Evolutionary conservation across 352 stramenopile species (phyloP), one percentile per base, ranked within the genome.

Genomic region (Aphanomyces stellatus): DNA sequence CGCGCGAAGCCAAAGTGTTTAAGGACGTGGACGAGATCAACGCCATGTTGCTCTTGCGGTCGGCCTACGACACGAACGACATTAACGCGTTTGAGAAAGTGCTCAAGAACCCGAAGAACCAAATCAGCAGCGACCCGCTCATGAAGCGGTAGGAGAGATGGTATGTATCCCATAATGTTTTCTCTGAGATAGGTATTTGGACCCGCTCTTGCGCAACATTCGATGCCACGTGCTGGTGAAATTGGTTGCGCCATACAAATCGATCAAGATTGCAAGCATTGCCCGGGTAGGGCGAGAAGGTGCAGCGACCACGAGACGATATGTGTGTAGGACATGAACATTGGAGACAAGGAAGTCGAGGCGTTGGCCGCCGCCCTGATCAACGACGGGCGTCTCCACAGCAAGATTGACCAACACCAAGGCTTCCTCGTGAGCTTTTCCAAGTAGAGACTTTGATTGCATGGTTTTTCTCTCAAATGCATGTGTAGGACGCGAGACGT

Each of bases 51-150:
- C 63, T 90, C 43, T 65, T 91, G 28, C 83, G 83, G 13, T 62
- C 77, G 10, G 81, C 82, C n/a, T 91, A 91, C 69, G 82, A 88
- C 57, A 53, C 77, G 33, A 95, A 97, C 72, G 91, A 98, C 62
- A 96, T 98, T 69, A 75, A 91, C 62, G 77, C 87, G 64, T 98
- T 98, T 74, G 92, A 98, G 71, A 80, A 81, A 49, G 88, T 97
- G 22, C 80, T 98, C 33, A 82, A 88, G 63, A 88, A 96, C 66
- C 87, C 92, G 30, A 93, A 96, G 72, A 88, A 93, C 66, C 82
- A 89, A 53, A 79, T 98, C 46, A 90, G 96, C 74, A 86, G 85
- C 31, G 95, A 98, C 77, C 84, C 93, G 46, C 96, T 98, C 75
- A 96, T 98, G 64, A 84, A 84, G 71, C 84, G 90, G 56, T 91